Evolutionary conservation across 495 filamentous ascomycete genomes (phyloP).

Genomic region (Neurospora sp.): DNA sequence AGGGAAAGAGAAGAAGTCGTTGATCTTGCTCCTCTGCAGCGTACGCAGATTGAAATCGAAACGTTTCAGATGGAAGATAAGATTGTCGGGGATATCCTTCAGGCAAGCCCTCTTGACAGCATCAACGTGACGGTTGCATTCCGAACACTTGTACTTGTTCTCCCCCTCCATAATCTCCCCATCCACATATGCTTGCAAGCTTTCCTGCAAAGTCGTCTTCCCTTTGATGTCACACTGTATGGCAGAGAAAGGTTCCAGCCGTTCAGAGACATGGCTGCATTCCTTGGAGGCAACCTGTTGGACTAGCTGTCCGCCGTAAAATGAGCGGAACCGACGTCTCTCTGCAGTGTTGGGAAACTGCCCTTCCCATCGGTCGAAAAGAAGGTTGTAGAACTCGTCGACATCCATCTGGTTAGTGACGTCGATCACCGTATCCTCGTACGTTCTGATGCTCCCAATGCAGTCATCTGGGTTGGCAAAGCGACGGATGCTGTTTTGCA

Average conservation of each 20-base stretch:
- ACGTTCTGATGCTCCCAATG: conserved; percentile 66
- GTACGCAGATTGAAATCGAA: conserved; percentile 91
- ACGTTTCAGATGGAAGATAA: conserved; percentile 94
- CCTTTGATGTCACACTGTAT: conserved; percentile 97
- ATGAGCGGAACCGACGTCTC: conserved; percentile 68
- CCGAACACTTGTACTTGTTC: conserved; percentile 96
- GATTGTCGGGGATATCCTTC: conserved; percentile 85
- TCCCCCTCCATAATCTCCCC: conserved; percentile 97
- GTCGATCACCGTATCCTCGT: conserved; percentile 78
- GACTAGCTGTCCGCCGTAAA: conserved; percentile 85
- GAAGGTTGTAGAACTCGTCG: conserved; percentile 90
- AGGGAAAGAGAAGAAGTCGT: conserved; percentile 88
- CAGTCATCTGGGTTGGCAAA: conserved; percentile 63
- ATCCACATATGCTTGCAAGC: conserved; percentile 85
- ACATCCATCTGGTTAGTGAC: conserved; percentile 92
- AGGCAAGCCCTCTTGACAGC: conserved; percentile 90
- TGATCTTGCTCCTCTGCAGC: conserved; percentile 83
- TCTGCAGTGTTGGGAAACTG: conserved; percentile 58
- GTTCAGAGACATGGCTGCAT: conserved; percentile 86
- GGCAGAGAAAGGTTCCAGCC: conserved; percentile 82
- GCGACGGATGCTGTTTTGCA: conserved; percentile 73
- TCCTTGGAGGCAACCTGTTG: conserved; percentile 94
- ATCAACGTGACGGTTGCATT: conserved; percentile 82
- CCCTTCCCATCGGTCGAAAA: conserved; percentile 85
- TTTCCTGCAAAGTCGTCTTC: conserved; percentile 73